These are phyloP conservation scores for Ceratobasidium sp. DNA, from an alignment of 1,284 basidiomycete genomes.

Conservation along the genomic window DNA sequence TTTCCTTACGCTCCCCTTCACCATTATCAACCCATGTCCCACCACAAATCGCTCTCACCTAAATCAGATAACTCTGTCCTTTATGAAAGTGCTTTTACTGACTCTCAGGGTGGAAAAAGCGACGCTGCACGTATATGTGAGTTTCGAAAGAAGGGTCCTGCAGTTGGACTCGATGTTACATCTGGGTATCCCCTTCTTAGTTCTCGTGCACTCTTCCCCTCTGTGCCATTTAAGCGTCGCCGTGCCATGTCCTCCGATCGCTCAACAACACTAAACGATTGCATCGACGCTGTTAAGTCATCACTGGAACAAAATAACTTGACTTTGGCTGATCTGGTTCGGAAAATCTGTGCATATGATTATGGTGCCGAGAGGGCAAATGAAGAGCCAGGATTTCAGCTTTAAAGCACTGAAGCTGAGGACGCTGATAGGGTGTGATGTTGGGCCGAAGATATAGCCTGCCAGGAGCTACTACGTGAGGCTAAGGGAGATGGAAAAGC, in stretches of 20 bases:
- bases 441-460: neutral
- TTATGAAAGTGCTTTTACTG: neutral
- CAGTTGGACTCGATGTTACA: neutral
- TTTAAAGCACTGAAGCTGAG: neutral
- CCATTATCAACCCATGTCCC: neutral
- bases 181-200: neutral
- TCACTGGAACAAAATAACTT: neutral
- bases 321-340: neutral
- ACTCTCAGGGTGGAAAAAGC: constrained; percentile 9
- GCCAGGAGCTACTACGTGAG: neutral
- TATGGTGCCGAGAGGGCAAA: neutral
- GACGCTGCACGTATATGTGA: neutral
- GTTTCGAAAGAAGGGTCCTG: neutral
- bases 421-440: neutral
- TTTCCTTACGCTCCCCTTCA: neutral
- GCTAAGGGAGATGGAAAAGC: neutral
- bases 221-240: neutral
- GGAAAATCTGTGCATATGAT: neutral
- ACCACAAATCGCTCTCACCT: neutral
- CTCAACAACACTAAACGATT: neutral
- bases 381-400: neutral
- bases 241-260: neutral
- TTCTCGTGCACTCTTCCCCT: neutral
- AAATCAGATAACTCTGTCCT: neutral
- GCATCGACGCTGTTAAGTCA: neutral